These are phyloP conservation scores for Alternaria triticimaculans DNA, from an alignment of 2,329 filamentous ascomycete species.

Conservation along the genomic window DNA sequence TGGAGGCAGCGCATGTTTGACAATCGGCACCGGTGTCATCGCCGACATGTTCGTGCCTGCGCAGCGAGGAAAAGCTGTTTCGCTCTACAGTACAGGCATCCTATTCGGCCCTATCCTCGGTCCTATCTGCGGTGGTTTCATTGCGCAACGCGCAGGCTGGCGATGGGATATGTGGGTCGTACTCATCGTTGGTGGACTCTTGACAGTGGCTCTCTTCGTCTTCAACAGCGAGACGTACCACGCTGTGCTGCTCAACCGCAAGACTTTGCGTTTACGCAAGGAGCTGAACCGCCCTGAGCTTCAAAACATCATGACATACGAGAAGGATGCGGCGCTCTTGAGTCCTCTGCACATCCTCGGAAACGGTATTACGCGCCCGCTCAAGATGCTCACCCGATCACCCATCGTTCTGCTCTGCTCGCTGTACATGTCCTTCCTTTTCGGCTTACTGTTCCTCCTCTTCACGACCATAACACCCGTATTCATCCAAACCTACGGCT, in stretches of 20 bases:
- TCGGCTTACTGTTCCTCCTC: constrained; percentile 45
- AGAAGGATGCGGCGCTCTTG: constrained; percentile 23
- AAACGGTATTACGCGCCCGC: constrained; percentile 45
- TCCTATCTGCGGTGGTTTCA: constrained; percentile 46
- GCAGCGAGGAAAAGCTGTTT: constrained; percentile 43
- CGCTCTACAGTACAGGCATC: constrained; percentile 39
- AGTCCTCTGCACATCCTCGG: constrained; percentile 27
- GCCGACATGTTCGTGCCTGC: constrained; percentile 43
- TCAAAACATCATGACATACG: constrained; percentile 51
- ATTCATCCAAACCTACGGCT: constrained; percentile 43
- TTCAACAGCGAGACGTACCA: constrained; percentile 58
- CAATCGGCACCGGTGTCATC: constrained; percentile 46
- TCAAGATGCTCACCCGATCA: constrained; percentile 41
- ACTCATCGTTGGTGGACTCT: constrained; percentile 31
- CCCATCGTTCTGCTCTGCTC: constrained; percentile 45
- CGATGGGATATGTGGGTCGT: constrained; percentile 47
- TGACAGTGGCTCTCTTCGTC: constrained; percentile 44
- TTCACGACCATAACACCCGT: constrained; percentile 47
- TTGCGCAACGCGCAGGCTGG: constrained; percentile 32
- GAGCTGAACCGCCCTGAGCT: constrained; percentile 55
- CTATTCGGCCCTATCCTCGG: constrained; percentile 44
- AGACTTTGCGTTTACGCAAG: constrained; percentile 60
- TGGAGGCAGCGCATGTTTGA: constrained; percentile 41
- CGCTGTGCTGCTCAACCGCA: constrained; percentile 59
- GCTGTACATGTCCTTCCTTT: constrained; percentile 44